Evolutionary conservation across 331 rosid genomes (phyloP).

Genomic region (Erythrophleum ivorense): DNA sequence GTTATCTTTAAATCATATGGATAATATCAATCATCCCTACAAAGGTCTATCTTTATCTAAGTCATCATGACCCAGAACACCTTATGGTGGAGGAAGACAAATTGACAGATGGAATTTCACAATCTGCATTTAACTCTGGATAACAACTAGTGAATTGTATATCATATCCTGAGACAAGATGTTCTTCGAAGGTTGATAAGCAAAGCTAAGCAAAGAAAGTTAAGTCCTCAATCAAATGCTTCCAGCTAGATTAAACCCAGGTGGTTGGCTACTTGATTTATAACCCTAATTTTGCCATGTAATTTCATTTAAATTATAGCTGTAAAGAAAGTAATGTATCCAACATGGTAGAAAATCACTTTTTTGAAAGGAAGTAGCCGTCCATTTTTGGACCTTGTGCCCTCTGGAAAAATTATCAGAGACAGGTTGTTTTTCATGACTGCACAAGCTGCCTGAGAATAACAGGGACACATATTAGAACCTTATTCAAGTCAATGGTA

Average conservation of each 20-base stretch:
- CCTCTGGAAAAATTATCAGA: slow-evolving; percentile 57
- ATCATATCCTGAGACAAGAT: background rate
- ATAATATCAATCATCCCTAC: background rate
- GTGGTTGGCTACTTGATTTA: background rate
- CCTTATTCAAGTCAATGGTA: background rate
- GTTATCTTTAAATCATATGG: background rate
- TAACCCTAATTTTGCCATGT: background rate
- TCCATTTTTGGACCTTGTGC: slow-evolving; percentile 56
- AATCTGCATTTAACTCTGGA: background rate
- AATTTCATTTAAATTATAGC: background rate
- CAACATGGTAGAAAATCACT: slow-evolving; percentile 18
- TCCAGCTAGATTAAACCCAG: background rate
- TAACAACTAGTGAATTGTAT: background rate
- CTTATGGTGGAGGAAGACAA: background rate
- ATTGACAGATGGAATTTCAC: background rate
- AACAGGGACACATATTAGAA: slow-evolving; percentile 16
- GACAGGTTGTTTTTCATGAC: slow-evolving; percentile 46
- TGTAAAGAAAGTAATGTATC: background rate
- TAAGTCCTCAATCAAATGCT: background rate
- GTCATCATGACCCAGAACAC: background rate
- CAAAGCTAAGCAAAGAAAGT: background rate
- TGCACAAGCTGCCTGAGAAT: slow-evolving; percentile 48
- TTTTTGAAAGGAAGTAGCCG: slow-evolving; percentile 58
- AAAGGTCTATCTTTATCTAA: background rate
- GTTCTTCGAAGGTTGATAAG: background rate